Percentiles rank a stretch among this genome's conserved stretches.
Conservation (phyloP, 768 basidiomycete species). For the Serendipita indica region DNA sequence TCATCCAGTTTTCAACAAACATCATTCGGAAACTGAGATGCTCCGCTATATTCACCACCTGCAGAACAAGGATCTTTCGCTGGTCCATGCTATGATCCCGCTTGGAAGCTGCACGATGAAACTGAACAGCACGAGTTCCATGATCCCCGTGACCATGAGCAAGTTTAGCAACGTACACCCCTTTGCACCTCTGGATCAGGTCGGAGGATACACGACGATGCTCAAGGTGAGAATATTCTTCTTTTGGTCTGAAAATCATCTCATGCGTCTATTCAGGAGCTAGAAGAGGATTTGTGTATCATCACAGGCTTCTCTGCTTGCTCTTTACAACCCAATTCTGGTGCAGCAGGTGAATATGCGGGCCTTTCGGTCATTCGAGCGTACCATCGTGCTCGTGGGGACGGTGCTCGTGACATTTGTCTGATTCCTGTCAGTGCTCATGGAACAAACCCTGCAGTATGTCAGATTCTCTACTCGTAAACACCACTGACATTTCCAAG, state of each 20-base stretch:
- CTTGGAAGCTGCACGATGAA: conserved; percentile 97
- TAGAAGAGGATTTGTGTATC: conserved; percentile 78
- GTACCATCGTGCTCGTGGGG: conserved; percentile 80
- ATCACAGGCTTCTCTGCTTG: conserved; percentile 96
- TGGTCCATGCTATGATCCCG: conserved; percentile 93
- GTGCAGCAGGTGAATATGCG: conserved; percentile 93
- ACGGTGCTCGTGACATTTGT: conserved; percentile 77
- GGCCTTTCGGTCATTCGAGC: conserved; percentile 91
- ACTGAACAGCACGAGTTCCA: conserved; percentile 93
- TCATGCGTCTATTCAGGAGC: conserved; percentile 43
- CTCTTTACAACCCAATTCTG: conserved; percentile 97
- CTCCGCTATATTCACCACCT: conserved; percentile 90
- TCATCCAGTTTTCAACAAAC: conserved; percentile 87
- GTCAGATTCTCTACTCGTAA: conserved; percentile 20
- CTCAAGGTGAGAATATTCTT: conserved; percentile 40
- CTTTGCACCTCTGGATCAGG: conserved; percentile 81
- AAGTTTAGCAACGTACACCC: conserved; percentile 86
- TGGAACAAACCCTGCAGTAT: conserved; percentile 93
- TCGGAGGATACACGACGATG: conserved; percentile 67
- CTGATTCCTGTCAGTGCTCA: conserved; percentile 92
- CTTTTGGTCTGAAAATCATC: background rate
- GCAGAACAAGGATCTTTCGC: conserved; percentile 84
- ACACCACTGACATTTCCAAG: conserved; percentile 27
- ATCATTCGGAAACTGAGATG: conserved; percentile 98
- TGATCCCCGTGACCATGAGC: conserved; percentile 92